phyloP scores from a whole-genome alignment of 208 protist species.

The Acanthamoeba royreba region DNA sequence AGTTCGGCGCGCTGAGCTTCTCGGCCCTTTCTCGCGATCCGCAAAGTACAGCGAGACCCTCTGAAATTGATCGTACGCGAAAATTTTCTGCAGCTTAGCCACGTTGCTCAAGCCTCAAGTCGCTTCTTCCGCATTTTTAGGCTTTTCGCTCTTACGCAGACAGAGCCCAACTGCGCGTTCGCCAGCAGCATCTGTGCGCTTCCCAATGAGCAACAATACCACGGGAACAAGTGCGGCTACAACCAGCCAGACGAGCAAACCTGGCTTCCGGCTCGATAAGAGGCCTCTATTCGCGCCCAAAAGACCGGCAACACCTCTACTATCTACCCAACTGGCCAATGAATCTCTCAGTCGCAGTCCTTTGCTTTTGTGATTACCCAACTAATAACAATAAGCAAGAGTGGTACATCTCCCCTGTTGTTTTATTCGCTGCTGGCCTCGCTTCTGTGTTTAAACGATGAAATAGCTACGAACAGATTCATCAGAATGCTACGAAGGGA shows the following conservation, averaged over 20 bases:
- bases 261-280: not conserved
- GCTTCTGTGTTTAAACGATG: not conserved
- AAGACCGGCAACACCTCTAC: not conserved
- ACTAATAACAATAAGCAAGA: not conserved
- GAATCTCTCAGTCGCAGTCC: not conserved
- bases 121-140: not conserved
- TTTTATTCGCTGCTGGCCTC: not conserved
- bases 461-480: not conserved
- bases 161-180: not conserved
- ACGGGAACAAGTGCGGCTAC: not conserved
- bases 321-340: not conserved
- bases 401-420: too few relatives aligned
- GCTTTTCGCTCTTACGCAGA: conserved; percentile 29
- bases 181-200: not conserved
- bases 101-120: not conserved
- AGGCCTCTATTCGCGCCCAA: not conserved
- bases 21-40: not conserved
- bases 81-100: not conserved
- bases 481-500: too few relatives aligned
- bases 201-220: not conserved
- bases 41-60: not conserved
- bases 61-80: not conserved
- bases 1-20: not conserved
- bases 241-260: not conserved
- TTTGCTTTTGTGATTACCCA: not conserved